Evolutionary conservation across 352 stramenopile genomes (phyloP).

Genomic region (Phytophthora hybrid): DNA sequence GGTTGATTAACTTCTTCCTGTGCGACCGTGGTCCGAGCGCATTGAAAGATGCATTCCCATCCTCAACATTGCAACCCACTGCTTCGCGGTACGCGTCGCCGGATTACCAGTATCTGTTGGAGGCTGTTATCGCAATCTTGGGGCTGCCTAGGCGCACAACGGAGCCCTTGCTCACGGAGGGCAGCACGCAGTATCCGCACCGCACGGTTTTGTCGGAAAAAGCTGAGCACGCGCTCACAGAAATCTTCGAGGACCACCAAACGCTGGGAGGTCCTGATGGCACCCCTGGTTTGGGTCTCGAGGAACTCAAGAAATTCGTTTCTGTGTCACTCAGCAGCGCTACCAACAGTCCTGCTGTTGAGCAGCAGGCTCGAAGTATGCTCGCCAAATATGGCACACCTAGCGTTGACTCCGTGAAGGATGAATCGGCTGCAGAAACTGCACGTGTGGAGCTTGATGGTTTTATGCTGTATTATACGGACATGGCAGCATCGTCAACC

Average conservation of each 20-base stretch:
- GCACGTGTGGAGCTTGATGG: conserved; percentile 72
- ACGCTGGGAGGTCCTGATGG: conserved; percentile 30
- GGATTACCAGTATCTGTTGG: conserved; percentile 91
- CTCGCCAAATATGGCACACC: conserved; percentile 72
- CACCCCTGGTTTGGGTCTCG: conserved; percentile 51
- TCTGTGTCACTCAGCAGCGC: conserved; percentile 74
- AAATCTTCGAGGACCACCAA: conserved; percentile 83
- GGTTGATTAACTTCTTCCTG: conserved; percentile 86
- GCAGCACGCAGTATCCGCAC: conserved; percentile 73
- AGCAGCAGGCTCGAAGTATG: conserved; percentile 75
- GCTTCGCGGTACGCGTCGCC: conserved; percentile 71
- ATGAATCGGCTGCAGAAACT: conserved; percentile 38
- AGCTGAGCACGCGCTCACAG: conserved; percentile 70
- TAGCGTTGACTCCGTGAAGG: conserved; percentile 21
- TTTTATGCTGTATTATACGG: conserved; percentile 87
- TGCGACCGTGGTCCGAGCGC: conserved; percentile 64
- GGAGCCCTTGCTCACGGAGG: conserved; percentile 75
- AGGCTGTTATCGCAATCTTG: conserved; percentile 88
- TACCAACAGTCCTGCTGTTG: conserved; percentile 51
- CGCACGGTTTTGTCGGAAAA: conserved; percentile 78
- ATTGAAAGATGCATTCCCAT: conserved; percentile 82
- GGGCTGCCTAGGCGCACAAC: conserved; percentile 70
- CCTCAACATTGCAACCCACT: conserved; percentile 52
- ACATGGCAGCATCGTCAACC: conserved; percentile 71
- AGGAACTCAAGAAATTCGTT: conserved; percentile 78